A percentile compares a stretch with the other conserved stretches of the same genome.
Conservation (phyloP, 2,329 filamentous ascomycete genomes). For the Colletotrichum somersetense region DNA sequence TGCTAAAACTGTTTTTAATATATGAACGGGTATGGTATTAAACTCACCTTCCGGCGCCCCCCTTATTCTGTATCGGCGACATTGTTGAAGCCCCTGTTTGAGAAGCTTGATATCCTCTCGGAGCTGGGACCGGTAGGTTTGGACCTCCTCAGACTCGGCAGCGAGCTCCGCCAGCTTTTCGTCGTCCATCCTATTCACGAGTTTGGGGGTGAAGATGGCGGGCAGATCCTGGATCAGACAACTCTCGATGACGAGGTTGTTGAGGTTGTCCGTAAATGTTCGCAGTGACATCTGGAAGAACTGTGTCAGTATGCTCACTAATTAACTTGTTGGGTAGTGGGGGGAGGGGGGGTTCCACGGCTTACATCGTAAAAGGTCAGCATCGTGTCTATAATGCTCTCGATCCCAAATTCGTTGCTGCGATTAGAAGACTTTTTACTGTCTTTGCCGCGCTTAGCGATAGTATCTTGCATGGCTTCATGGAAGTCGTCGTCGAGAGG, state of each 20-base stretch:
- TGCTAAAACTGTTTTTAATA: no score
- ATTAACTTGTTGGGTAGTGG: no score
- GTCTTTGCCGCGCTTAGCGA: background rate
- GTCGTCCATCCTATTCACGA: constrained; percentile 52
- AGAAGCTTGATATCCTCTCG: constrained; percentile 41
- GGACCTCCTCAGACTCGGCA: constrained; percentile 49
- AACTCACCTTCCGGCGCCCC: background rate
- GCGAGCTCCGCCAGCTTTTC: constrained; percentile 48
- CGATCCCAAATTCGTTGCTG: constrained; percentile 51
- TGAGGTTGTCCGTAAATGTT: constrained; percentile 62
- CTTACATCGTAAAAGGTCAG: constrained; percentile 58
- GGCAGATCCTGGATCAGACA: constrained; percentile 59
- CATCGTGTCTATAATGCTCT: constrained; percentile 59
- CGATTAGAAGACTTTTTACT: background rate
- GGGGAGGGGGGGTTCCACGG: background rate
- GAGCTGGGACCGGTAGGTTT: constrained; percentile 33
- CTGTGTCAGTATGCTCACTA: background rate
- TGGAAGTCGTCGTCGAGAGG: constrained; percentile 52
- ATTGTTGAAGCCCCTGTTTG: constrained; percentile 42
- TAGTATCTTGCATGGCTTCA: constrained; percentile 20
- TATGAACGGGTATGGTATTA: background rate
- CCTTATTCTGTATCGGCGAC: constrained; percentile 40
- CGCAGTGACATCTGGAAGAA: constrained; percentile 55
- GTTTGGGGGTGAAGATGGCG: constrained; percentile 55
- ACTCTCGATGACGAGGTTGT: constrained; percentile 62